Conservation (phyloP, 2,329 filamentous ascomycete species). For the Neopestalotiopsis rosae region DNA sequence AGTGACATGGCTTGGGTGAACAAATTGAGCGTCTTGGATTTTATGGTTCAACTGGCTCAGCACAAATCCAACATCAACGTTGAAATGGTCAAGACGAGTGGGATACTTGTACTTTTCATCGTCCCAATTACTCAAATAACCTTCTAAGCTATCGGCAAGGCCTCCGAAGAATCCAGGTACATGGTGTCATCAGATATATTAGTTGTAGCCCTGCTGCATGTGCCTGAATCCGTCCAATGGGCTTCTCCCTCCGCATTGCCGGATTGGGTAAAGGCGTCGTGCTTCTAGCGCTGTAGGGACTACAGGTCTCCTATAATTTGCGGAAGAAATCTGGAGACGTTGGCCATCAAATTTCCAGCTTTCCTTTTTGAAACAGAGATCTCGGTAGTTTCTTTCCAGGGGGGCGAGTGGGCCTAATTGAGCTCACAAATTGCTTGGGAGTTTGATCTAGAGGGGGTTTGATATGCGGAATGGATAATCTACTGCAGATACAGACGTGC, state of each 20-base stretch:
- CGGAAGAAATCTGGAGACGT: slow-evolving; percentile 1
- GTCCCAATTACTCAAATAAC: not conserved
- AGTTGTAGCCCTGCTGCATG: not conserved
- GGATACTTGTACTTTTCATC: not conserved
- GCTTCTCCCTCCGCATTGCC: slow-evolving; percentile 7
- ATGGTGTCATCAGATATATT: not conserved
- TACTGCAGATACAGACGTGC: too few relatives aligned
- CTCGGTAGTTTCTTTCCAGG: too few relatives aligned
- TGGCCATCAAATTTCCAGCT: not conserved
- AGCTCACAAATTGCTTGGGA: too few relatives aligned
- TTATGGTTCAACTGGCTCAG: not conserved
- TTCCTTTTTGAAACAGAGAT: not conserved
- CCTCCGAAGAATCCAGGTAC: not conserved
- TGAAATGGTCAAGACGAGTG: not conserved
- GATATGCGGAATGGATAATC: too few relatives aligned
- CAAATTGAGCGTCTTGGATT: not conserved
- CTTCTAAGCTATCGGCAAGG: not conserved
- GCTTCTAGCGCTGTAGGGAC: not conserved
- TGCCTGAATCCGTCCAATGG: not conserved
- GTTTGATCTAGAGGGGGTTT: too few relatives aligned
- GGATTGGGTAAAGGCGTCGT: not conserved
- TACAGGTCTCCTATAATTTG: not conserved
- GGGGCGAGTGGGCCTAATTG: too few relatives aligned
- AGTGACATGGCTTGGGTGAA: not conserved
- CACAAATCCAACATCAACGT: not conserved